phyloP scores from a whole-genome alignment of 768 basidiomycete species.

The Suillus subaureus region DNA sequence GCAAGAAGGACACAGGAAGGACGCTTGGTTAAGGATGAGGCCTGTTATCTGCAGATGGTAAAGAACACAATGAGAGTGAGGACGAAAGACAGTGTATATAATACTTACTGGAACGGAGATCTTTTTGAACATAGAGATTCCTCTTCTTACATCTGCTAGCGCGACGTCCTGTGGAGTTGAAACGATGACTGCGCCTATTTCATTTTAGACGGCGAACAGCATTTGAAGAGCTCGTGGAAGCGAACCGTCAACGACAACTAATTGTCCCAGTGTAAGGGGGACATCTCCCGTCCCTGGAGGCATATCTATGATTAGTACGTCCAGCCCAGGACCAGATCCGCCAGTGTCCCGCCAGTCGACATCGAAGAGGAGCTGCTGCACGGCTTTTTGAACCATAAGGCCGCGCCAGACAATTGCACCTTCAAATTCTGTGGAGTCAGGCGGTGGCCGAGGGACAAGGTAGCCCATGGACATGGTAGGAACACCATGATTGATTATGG shows the following conservation, averaged over 20 bases:
- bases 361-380: slow-evolving; percentile 94
- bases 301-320: slow-evolving; percentile 92
- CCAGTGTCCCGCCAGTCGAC: slow-evolving; percentile 75
- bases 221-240: not conserved
- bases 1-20: slow-evolving; percentile 80
- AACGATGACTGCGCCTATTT: slow-evolving; percentile 84
- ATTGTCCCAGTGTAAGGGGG: slow-evolving; percentile 86
- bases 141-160: slow-evolving; percentile 87
- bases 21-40: slow-evolving; percentile 84
- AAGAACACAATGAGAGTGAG: not conserved
- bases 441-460: slow-evolving; percentile 63
- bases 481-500: slow-evolving; percentile 84
- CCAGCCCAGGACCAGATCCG: slow-evolving; percentile 51
- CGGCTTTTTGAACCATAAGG: slow-evolving; percentile 97
- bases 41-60: slow-evolving; percentile 68
- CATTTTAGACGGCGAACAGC: not conserved
- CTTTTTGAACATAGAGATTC: slow-evolving; percentile 91
- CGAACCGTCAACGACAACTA: slow-evolving; percentile 82
- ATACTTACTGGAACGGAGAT: slow-evolving; percentile 77
- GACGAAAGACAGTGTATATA: slow-evolving; percentile 5
- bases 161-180: slow-evolving; percentile 97
- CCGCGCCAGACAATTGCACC: slow-evolving; percentile 94
- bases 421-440: slow-evolving; percentile 58
- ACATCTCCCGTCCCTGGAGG: slow-evolving; percentile 98
- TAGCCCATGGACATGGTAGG: slow-evolving; percentile 99